A percentile compares a stretch with the other conserved stretches of the same genome.
These are phyloP conservation scores for Breynia disticha DNA, from an alignment of 441 rosid genomes.

Conservation along the genomic window DNA sequence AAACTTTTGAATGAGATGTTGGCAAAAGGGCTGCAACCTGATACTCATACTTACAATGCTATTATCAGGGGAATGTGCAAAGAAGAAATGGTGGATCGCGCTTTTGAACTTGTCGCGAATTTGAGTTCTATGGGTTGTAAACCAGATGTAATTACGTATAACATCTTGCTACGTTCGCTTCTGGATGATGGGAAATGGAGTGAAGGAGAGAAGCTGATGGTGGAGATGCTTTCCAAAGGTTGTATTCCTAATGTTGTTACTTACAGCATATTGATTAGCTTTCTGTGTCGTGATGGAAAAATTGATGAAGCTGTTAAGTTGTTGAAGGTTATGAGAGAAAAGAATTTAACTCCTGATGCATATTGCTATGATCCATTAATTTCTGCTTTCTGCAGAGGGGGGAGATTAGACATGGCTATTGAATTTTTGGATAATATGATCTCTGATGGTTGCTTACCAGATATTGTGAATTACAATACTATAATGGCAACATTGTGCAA, in stretches of 20 bases:
- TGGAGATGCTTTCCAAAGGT: conserved; percentile 49
- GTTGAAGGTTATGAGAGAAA: conserved; percentile 44
- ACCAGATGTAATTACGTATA: conserved; percentile 60
- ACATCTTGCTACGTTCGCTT: conserved; percentile 46
- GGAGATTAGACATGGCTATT: conserved; percentile 62
- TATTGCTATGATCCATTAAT: conserved; percentile 76
- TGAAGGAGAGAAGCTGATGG: conserved; percentile 53
- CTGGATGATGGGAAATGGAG: conserved; percentile 59
- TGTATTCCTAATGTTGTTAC: conserved; percentile 59
- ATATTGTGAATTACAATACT: conserved; percentile 65
- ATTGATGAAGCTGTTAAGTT: conserved; percentile 50
- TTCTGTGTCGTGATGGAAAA: conserved; percentile 56
- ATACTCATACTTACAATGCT: conserved; percentile 56
- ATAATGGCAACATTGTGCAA: conserved; percentile 56
- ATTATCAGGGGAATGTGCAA: conserved; percentile 70
- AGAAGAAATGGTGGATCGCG: conserved; percentile 44
- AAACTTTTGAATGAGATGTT: conserved; percentile 76
- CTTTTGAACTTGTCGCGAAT: conserved; percentile 41
- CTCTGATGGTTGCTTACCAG: conserved; percentile 70
- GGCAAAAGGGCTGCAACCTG: conserved; percentile 49
- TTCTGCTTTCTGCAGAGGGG: conserved; percentile 61
- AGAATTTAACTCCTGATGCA: conserved; percentile 58
- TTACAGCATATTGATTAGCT: conserved; percentile 62
- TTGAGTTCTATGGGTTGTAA: conserved; percentile 42
- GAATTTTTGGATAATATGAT: conserved; percentile 62